A percentile compares a stretch with the other conserved stretches of the same genome.
These are phyloP conservation scores for Phtheirospermum japonicum DNA, from an alignment of 257 asterid species.

Conservation along the genomic window DNA sequence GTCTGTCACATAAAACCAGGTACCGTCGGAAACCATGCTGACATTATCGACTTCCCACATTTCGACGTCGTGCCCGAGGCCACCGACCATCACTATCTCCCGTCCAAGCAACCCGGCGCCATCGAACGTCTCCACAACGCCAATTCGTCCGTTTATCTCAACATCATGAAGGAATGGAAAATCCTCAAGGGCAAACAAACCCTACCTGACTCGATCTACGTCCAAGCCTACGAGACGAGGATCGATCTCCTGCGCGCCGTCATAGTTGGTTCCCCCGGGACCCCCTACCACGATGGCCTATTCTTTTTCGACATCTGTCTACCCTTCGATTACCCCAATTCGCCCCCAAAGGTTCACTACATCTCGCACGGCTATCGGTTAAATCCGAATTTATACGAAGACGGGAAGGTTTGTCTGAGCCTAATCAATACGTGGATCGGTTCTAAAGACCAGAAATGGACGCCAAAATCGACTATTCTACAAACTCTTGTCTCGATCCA, in stretches of 20 bases:
- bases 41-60: too few relatives aligned
- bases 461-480: constrained; percentile 41
- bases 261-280: constrained; percentile 49
- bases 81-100: neutral
- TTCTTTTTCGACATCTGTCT: constrained; percentile 64
- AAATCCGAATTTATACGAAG: constrained; percentile 52
- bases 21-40: too few relatives aligned
- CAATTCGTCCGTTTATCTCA: neutral
- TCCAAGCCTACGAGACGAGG: constrained; percentile 46
- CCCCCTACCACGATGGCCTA: constrained; percentile 70
- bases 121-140: neutral
- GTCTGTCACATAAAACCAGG: too few relatives aligned
- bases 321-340: constrained; percentile 54
- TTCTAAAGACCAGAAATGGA: constrained; percentile 37
- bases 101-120: neutral
- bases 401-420: constrained; percentile 54
- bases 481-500: constrained; percentile 59
- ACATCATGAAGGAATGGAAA: constrained; percentile 59
- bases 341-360: constrained; percentile 28
- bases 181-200: constrained; percentile 39
- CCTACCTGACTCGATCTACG: constrained; percentile 60
- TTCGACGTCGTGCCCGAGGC: neutral
- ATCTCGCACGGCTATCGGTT: constrained; percentile 46
- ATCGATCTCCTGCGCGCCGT: constrained; percentile 66
- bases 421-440: constrained; percentile 54